Base-by-base conservation (phyloP, 495 filamentous ascomycete species). In the Penicillium macrosclerotiorum region DNA sequence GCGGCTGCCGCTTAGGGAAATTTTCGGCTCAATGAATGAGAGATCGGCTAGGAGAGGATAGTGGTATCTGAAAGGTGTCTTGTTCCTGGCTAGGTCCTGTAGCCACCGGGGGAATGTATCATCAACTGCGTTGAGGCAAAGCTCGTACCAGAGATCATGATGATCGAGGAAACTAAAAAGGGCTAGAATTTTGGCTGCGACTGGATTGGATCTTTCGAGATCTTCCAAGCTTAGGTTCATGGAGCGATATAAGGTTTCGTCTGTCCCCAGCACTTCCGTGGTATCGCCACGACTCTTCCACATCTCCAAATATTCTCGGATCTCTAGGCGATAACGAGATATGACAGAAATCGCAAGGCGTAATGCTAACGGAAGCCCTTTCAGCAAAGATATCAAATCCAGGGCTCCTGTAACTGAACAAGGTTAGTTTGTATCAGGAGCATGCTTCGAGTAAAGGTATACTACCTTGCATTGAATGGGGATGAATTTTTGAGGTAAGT, bases 111-210 rank as follows among this genome's bases (percentile, higher is more conserved):
- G 34, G 12, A 18, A 37, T 9, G 19, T 19, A 17, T 37, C 34
- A 11, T 19, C 34, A 5, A 17, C 5, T 9, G 11, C 34, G 20
- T 37, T 37, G 34, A 18, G 34, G 20, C 14, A 19, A 8, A 37
- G 4, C 34, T 37, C 34, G 12, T 37, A 37, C 34, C 34, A 37
- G 3, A 37, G 17, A 37, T 37, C 34, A 5, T 37, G 12, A 19
- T 37, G 34, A 37, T 37, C 13, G 8, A 37, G 17, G 34, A 37
- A 37, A 17, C 34, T 37, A 19, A 37, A 37, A 3, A 37, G 34
- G 5, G 34, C 19, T 12, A 37, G 19, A 17, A 37, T 19, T 5
- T 37, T 37, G 8, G 34, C 8, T 3, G 34, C 34, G 12, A 37
- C 20, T 19, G 34, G 34, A 19, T 37, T 12, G 13, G 4, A n/a